Base-by-base conservation (phyloP, 352 stramenopile species). In the Phytophthora meadii region DNA sequence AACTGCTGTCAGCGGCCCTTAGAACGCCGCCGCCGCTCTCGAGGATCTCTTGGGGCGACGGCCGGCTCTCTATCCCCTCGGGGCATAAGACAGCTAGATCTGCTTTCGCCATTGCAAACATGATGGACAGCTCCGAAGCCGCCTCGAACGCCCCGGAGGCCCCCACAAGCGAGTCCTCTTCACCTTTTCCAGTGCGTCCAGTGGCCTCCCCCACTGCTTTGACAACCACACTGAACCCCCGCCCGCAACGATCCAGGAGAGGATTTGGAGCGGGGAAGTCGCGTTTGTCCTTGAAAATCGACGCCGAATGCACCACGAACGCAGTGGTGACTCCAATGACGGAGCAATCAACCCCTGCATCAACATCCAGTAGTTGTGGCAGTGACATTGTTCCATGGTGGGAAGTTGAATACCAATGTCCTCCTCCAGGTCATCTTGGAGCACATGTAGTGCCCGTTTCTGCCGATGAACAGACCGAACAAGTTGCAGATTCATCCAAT, bases 391-490 rank as follows among this genome's bases (percentile, higher is more conserved):
- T 81, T 27, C 72, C 79, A 15, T 88, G 79, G 79, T 88, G 79
- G 79, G 67, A 87, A 40, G 58, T 86, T 41, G 79, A 88, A 60
- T 88, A 88, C 42, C 65, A 68, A 30, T 84, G 73, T n/a, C 79
- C 79, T 5, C 77, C 79, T 12, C 79, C 75, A 15, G 79, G 79
- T 5, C 77, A 87, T 53, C 61, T 87, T 10, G 79, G 77, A 8
- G 79, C 74, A 1, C 79, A 88, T 19, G 56, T 74, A n/a, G 77
- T 86, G 10, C 62, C 69, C 5, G 71, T 88, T 14, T 78, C 72
- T 7, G 54, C 44, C 0, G 52, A 70, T 3, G 65, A 54, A 50
- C 47, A 66, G 34, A 14, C 15, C 25, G 61, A 55, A 50, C 49
- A 58, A 24, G 28, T 15, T 24, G 14, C 57, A 51, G 28, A n/a